phyloP scores from a whole-genome alignment of 1,284 basidiomycete species.

The Naganishia cerealis region DNA sequence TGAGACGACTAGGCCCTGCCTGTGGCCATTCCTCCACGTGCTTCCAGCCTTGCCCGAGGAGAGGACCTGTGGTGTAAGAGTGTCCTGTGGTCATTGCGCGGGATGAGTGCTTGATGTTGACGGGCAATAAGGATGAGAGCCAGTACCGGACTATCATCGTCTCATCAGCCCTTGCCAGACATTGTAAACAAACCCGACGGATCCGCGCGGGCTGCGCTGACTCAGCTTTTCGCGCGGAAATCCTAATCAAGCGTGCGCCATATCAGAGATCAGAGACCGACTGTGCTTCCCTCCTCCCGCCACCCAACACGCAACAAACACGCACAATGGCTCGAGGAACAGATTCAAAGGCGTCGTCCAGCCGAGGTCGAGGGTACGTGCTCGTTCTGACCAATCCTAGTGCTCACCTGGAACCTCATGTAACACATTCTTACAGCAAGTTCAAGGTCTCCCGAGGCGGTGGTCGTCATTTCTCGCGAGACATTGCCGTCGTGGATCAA shows the following conservation, averaged over 20 bases:
- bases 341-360: slow-evolving; percentile 26
- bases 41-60: slow-evolving; percentile 29
- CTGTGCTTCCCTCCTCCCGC: no score
- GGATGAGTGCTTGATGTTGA: not conserved
- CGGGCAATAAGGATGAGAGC: no score
- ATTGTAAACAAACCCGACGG: not conserved
- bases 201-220: not conserved
- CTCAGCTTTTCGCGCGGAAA: slow-evolving; percentile 7
- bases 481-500: slow-evolving; percentile 43
- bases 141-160: no score
- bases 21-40: slow-evolving; percentile 25
- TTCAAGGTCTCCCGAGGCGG: slow-evolving; percentile 84
- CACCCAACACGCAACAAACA: not conserved
- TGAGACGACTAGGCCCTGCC: slow-evolving; percentile 12
- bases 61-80: slow-evolving; percentile 13
- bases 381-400: not conserved
- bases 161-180: not conserved
- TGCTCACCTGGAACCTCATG: not conserved
- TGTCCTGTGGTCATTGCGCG: not conserved
- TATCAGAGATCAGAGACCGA: no score
- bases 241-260: not conserved
- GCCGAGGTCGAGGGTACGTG: slow-evolving; percentile 32
- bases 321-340: slow-evolving; percentile 27
- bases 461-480: slow-evolving; percentile 73
- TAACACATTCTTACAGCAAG: slow-evolving; percentile 56